A percentile compares a stretch with the other conserved stretches of the same genome.
These are phyloP conservation scores for Pleurotus eryngii DNA, from an alignment of 768 basidiomycete species.

Conservation along the genomic window DNA sequence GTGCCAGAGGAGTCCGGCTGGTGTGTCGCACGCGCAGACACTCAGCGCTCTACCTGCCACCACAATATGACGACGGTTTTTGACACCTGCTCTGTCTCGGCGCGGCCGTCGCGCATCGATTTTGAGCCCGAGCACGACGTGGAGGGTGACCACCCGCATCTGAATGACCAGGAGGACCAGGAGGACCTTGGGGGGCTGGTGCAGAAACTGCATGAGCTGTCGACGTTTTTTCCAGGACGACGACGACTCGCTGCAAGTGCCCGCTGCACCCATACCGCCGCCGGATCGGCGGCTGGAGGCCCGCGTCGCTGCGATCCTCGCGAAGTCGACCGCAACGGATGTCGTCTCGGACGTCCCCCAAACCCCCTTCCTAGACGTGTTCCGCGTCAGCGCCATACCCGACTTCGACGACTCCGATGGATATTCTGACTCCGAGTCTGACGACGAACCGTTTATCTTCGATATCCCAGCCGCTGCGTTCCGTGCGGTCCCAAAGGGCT, in stretches of 20 bases:
- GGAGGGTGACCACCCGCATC: conserved; percentile 35
- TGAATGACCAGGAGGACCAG: conserved; percentile 44
- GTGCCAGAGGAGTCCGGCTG: conserved; percentile 82
- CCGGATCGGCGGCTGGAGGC: conserved; percentile 69
- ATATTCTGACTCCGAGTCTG: conserved; percentile 46
- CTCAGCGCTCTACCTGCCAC: conserved; percentile 59
- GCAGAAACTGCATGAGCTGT: conserved; percentile 73
- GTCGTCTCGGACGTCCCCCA: conserved; percentile 57
- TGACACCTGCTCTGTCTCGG: conserved; percentile 73
- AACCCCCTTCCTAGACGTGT: conserved; percentile 79
- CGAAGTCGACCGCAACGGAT: conserved; percentile 65
- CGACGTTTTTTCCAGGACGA: conserved; percentile 66
- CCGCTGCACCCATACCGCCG: conserved; percentile 30
- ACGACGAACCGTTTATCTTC: conserved; percentile 58
- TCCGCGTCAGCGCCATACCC: conserved; percentile 49
- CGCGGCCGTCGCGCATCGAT: conserved; percentile 68
- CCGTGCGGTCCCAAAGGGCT: conserved; percentile 45
- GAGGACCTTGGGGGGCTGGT: conserved; percentile 78
- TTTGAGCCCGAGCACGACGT: conserved; percentile 58
- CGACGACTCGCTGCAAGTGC: conserved; percentile 26
- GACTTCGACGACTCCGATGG: conserved; percentile 40
- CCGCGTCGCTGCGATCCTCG: conserved; percentile 77
- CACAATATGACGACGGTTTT: conserved; percentile 83
- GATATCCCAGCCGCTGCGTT: conserved; percentile 46
- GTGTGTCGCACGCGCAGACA: conserved; percentile 72